Conservation (phyloP, 2,329 filamentous ascomycete species). For the Hymenoscyphus repandus region DNA sequence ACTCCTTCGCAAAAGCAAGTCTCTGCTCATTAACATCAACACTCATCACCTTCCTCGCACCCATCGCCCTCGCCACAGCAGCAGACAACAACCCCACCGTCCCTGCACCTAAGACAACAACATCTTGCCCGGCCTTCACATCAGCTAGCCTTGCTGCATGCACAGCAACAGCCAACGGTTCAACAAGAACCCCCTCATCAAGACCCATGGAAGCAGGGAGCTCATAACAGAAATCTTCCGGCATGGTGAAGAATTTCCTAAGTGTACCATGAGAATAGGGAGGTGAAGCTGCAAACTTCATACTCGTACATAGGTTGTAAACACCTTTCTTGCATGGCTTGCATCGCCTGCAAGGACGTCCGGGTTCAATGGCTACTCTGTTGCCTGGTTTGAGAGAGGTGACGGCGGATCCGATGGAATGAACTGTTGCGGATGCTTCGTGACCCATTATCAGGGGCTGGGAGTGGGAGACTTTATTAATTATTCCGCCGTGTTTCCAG, state of each 20-base stretch:
- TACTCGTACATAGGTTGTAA: slow-evolving; percentile 40
- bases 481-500: slow-evolving; percentile 41
- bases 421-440: slow-evolving; percentile 35
- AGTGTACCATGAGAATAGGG: slow-evolving; percentile 43
- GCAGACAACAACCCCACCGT: slow-evolving; percentile 44
- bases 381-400: slow-evolving; percentile 30
- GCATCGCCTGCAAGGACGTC: slow-evolving; percentile 41
- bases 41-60: slow-evolving; percentile 40
- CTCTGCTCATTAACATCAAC: slow-evolving; percentile 41
- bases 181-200: slow-evolving; percentile 48
- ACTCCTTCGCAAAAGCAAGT: slow-evolving; percentile 38
- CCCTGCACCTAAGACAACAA: slow-evolving; percentile 44
- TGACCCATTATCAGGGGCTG: slow-evolving; percentile 44
- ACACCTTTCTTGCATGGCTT: slow-evolving; percentile 36
- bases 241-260: slow-evolving; percentile 42
- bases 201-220: slow-evolving; percentile 40
- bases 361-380: slow-evolving; percentile 44
- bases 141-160: slow-evolving; percentile 40
- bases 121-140: slow-evolving; percentile 37
- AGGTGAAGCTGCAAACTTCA: slow-evolving; percentile 45
- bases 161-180: slow-evolving; percentile 48
- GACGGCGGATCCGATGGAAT: slow-evolving; percentile 14
- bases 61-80: slow-evolving; percentile 42
- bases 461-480: slow-evolving; percentile 40
- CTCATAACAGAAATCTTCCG: slow-evolving; percentile 43